Base-by-base conservation (phyloP, 148 eudicot species). In the Fagopyrum tataricum region DNA sequence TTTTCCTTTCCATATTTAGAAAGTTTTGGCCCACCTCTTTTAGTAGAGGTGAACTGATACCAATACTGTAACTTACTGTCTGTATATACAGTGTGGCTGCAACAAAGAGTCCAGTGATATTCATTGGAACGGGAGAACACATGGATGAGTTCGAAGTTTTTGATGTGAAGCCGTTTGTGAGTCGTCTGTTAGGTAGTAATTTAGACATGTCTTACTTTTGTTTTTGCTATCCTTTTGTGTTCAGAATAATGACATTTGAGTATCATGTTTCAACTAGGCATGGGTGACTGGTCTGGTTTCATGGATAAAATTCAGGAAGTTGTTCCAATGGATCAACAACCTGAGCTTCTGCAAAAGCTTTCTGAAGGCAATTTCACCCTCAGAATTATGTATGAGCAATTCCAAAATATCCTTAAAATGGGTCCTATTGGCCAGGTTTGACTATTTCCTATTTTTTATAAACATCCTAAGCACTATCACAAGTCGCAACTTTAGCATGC, bases 81-180 rank as follows among this genome's bases (percentile, higher is more conserved):
- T 51, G 13, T 67, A 37, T 51, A 4, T 85, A 78, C 88, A 95
- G 99, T 75, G 99, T 95, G 82, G 96, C 99, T 12, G 99, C 99
- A 58, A 95, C 99, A 71, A 95, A 95, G 82, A 91, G 97, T 82
- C 99, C 99, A 40, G 94, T 95, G 76, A 95, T 92, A 73, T 95
- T 95, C 74, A 95, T 95, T 74, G 99, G 99, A 75, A 95, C 99
- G 40, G 99, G 99, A 80, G 99, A 95, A 79, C 99, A 95, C 75
- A 95, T 95, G 99, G 99, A 95, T 79, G 99, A 95, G 78, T 95
- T 91, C 82, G 99, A 95, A 81, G 84, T 91, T 70, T 95, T 95
- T 79, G 97, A 95, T 84, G 99, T 90, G 21, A 92, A 95, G 86
- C 97, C 99, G 37, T 92, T 95, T 82, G 99, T 95, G 56, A 91